A percentile compares a stretch with the other conserved stretches of the same genome.
These are phyloP conservation scores for Ottelia alismoides DNA, from an alignment of 106 monocot genomes.

Conservation along the genomic window DNA sequence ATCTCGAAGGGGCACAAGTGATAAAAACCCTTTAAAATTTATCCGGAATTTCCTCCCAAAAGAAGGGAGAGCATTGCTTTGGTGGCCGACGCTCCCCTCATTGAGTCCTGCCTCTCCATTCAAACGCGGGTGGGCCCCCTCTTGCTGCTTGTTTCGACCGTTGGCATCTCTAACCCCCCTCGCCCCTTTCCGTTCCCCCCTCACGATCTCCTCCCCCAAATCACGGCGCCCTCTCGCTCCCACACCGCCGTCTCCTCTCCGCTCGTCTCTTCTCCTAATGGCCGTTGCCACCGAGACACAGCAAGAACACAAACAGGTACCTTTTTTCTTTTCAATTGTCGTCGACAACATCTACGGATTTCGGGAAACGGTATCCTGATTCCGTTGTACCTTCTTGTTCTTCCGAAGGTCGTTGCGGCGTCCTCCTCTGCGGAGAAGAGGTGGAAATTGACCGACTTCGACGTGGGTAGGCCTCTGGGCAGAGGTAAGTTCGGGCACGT, in stretches of 20 bases:
- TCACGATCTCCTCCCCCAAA: too few relatives aligned
- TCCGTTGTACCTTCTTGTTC: neutral
- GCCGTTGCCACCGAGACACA: constrained; percentile 22
- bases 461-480: constrained; percentile 91
- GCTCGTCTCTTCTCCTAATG: constrained; percentile 13
- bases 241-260: neutral
- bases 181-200: too few relatives aligned
- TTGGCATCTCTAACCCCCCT: too few relatives aligned
- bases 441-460: constrained; percentile 83
- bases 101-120: too few relatives aligned
- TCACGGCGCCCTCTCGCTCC: too few relatives aligned
- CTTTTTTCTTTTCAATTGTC: neutral
- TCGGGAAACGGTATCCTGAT: neutral
- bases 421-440: constrained; percentile 41
- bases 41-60: too few relatives aligned
- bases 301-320: constrained; percentile 18
- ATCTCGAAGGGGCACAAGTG: too few relatives aligned
- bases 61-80: too few relatives aligned
- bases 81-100: too few relatives aligned
- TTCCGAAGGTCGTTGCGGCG: constrained; percentile 25
- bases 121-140: too few relatives aligned
- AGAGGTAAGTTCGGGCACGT: constrained; percentile 99
- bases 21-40: too few relatives aligned
- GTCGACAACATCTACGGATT: neutral
- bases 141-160: too few relatives aligned